Base-by-base conservation (phyloP, 176 grass and related monocot genomes). In the Dendrocalamus sinicus region DNA sequence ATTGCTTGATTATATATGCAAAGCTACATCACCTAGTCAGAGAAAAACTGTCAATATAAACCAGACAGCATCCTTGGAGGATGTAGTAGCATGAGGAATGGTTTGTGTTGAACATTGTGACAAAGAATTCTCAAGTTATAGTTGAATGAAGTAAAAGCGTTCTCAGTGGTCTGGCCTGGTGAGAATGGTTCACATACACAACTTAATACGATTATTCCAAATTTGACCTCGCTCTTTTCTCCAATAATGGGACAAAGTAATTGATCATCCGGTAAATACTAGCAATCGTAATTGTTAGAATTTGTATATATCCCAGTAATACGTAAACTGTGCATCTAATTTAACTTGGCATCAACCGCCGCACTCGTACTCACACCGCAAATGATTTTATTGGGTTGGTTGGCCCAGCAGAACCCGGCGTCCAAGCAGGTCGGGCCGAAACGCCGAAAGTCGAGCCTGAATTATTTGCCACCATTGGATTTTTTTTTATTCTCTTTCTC, bases 141-240 rank as follows among this genome's bases (percentile, higher is more conserved):
- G 45, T 75, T 48, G 44, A 75, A 39, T 52, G 28, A 72, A n/a
- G 24, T 63, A 74, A 30, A 73, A 46, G 13, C 35, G 63, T 66
- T 63, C 7, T 59, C 26, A 60, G 48, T 19, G n/a, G 20, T 62
- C 50, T 60, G 20, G 4, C 26, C 12, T 57, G 51, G 47, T 50
- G 19, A 12, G 23, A 35, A 72, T 83, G 72, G 28, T 77, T 72
- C 39, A 78, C 44, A 67, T 50, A 46, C 47, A 83, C 5, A 72
- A 67, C 24, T 48, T 2, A 15, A 89, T 70, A 22, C 41, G 1
- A 65, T 46, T 77, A 45, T 72, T 71, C 54, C 10, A 53, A 63
- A 86, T 64, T 12, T 55, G 75, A 8, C 17, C 7, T 51, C 16
- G 5, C 22, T 61, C 28, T 50, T 84, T 51, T 75, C n/a, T 62